Evolutionary conservation across 306 rosid genomes (phyloP), one percentile per base, ranked within the genome.

Genomic region (Leucaena leucocephala): DNA sequence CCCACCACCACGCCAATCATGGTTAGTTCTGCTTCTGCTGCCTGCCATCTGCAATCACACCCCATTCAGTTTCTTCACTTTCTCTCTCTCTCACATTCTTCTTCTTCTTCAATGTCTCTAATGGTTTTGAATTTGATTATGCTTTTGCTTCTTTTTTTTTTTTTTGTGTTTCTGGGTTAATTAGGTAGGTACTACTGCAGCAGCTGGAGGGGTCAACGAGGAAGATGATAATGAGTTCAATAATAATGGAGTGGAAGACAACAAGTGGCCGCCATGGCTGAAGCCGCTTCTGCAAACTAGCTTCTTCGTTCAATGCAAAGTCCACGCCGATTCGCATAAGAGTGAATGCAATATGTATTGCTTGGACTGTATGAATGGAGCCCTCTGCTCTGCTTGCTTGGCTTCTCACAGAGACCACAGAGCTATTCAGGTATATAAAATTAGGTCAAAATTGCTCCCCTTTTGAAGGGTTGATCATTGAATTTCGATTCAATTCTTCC

Each of bases 341-440:
- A 84, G 85, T 67, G 94, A 90, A 88, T 90, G 93, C 82, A 90
- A 90, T 76, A 90, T 90, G 93, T 90, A 85, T 81, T 90, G 94
- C 38, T 86, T 90, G 85, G 94, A 90, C 49, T 90, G 94, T 76
- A 81, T 82, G 80, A 83, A 84, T 80, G 94, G 91, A 72, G 90
- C 89, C 39, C 88, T 90, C 54, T 90, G 94, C n/a, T 88, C 91
- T 63, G 84, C 86, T 6, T 90, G 94, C 75, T 77, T 90, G 5
- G 62, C 86, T 57, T 87, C 90, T 72, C 94, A 90, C 52, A 84
- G 22, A 74, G 86, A 86, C 35, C 94, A 90, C 21, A 83, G 76
- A 70, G 86, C 84, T 38, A 90, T 90, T 74, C 94, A 90, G 94
- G 94, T 89, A 82, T 27, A 27, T 11, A 3, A 68, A 73, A 35